Conservation (phyloP, 139 green algal species). For the Micractinium sp. region DNA sequence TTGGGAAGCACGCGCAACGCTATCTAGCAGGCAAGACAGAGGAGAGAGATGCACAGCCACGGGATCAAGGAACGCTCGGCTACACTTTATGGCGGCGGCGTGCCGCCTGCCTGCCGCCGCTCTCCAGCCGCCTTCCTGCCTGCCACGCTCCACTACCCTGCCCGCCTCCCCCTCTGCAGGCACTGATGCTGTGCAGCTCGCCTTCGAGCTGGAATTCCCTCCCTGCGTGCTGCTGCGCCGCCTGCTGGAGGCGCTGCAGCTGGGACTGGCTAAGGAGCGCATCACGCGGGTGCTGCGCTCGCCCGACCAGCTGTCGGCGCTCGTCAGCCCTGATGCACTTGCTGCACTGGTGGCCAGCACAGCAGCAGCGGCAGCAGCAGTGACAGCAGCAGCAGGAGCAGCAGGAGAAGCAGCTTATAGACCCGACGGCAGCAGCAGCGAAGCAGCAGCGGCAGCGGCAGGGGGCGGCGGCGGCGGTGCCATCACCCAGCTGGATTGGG, state of each 20-base stretch:
- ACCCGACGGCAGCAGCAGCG: not conserved
- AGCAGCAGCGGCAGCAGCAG: not conserved
- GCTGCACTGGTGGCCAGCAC: not conserved
- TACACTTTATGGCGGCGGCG: no score
- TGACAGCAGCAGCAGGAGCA: not conserved
- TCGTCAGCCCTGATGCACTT: not conserved
- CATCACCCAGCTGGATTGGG: not conserved
- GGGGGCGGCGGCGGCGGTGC: not conserved
- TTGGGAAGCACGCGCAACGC: constrained; percentile 28
- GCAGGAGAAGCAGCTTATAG: not conserved
- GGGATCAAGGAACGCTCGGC: no score
- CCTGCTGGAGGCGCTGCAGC: constrained; percentile 52
- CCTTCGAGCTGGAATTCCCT: constrained; percentile 67
- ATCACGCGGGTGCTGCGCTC: constrained; percentile 54
- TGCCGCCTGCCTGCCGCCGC: not conserved
- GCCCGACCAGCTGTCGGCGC: constrained; percentile 9
- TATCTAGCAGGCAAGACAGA: constrained; percentile 53
- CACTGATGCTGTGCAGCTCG: constrained; percentile 71
- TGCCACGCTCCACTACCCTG: constrained; percentile 40
- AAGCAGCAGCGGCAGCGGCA: not conserved
- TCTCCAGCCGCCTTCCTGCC: not conserved
- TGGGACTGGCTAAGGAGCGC: constrained; percentile 35
- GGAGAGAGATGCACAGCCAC: no score
- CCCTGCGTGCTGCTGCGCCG: constrained; percentile 77
- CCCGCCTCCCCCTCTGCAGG: constrained; percentile 39